A percentile compares a stretch with the other conserved stretches of the same genome.
Evolutionary conservation across 164 flowering plant species (phyloP).

Genomic region (Tetrastigma voinierianum): DNA sequence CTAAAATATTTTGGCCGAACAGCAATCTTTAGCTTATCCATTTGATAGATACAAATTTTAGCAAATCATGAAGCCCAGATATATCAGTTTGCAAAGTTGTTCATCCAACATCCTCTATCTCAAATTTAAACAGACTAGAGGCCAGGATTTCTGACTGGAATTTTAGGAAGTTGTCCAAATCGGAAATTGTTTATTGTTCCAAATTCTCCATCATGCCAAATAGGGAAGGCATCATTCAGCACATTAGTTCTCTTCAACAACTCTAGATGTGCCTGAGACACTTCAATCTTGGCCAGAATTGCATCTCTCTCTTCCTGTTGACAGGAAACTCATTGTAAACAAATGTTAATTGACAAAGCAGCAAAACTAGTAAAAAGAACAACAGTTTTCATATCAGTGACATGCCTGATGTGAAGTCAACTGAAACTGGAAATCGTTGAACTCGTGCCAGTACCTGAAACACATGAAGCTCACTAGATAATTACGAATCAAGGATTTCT

Average conservation of each 20-base stretch:
- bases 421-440: slow-evolving; percentile 95
- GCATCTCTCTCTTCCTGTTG: slow-evolving; percentile 93
- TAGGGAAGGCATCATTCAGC: slow-evolving; percentile 91
- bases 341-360: not conserved
- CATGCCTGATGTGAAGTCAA: slow-evolving; percentile 85
- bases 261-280: slow-evolving; percentile 94
- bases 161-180: slow-evolving; percentile 91
- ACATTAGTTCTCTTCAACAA: slow-evolving; percentile 90
- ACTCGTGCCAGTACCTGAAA: slow-evolving; percentile 94
- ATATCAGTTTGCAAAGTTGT: not conserved
- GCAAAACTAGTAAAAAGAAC: not conserved
- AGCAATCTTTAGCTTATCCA: not conserved
- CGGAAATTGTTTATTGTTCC: slow-evolving; percentile 98
- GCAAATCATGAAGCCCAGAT: not conserved
- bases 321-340: not conserved
- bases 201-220: slow-evolving; percentile 93
- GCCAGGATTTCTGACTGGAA: slow-evolving; percentile 50
- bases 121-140: not conserved
- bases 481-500: not conserved
- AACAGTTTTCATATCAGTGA: slow-evolving; percentile 2
- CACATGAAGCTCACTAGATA: slow-evolving; percentile 7
- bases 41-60: not conserved
- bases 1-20: not conserved
- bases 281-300: slow-evolving; percentile 89
- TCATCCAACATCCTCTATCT: not conserved